Conservation (phyloP, 2,329 filamentous ascomycete genomes). For the Phaeosphaeria sp. region DNA sequence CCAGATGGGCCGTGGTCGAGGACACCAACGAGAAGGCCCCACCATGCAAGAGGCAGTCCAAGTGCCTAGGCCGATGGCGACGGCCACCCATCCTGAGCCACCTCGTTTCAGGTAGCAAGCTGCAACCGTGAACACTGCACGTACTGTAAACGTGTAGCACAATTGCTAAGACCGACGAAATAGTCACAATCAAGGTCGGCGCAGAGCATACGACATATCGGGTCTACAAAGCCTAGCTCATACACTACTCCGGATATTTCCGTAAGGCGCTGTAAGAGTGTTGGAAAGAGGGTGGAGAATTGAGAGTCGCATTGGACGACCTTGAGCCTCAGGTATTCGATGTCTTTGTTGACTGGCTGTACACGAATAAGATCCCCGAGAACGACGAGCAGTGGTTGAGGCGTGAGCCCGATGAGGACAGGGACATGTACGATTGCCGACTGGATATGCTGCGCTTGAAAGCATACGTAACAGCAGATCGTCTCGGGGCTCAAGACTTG, state of each 20-base stretch:
- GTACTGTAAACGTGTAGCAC: neutral
- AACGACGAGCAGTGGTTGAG: neutral
- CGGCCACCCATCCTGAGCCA: neutral
- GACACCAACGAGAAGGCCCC: slow-evolving; percentile 54
- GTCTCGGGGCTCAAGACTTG: neutral
- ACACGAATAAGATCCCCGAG: neutral
- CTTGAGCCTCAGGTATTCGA: neutral
- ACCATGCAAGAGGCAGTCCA: too few species aligned
- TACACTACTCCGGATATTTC: neutral
- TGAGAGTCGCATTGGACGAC: neutral
- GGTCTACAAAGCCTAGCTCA: neutral
- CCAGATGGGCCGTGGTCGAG: slow-evolving; percentile 38
- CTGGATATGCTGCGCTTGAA: too few species aligned
- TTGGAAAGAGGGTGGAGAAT: neutral
- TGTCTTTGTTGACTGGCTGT: neutral
- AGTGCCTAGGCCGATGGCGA: too few species aligned
- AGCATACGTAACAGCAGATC: too few species aligned
- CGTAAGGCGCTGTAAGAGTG: neutral
- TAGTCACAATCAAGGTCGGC: neutral
- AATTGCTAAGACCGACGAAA: neutral
- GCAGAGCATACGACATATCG: neutral
- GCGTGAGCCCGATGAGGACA: neutral
- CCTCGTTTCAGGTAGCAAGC: neutral
- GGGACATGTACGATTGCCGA: too few species aligned
- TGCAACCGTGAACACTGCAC: neutral